Evolutionary conservation across 2,329 filamentous ascomycete genomes (phyloP), one percentile per base, ranked within the genome.

Genomic region (Phaeosphaeriaceae sp.): DNA sequence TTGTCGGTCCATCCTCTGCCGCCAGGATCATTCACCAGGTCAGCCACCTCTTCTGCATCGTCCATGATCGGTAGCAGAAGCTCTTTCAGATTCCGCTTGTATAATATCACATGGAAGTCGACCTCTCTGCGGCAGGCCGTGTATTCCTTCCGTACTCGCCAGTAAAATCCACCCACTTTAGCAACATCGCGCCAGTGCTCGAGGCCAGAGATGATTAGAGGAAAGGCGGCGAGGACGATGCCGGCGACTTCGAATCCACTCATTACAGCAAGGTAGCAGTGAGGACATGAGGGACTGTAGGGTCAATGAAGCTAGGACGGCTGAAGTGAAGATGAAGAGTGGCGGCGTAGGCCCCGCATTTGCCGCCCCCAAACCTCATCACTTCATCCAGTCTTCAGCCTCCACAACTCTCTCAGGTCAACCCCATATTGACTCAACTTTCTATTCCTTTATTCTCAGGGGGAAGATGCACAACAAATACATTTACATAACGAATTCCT

Each of bases 191-290:
- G 62, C 53, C 56, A 69, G 45, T 67, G 58, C 31, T 69, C 66
- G 24, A 69, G 40, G 24, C 56, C 56, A 22, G 51, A 58, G 22
- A 69, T 57, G 54, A 66, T 56, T 11, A 69, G 40, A 5, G 64
- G 60, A 51, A 69, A 67, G 1, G 62, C 27, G 6, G 56, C 64
- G 24, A 69, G 64, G 13, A 67, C 19, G 22, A 64, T 51, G 25
- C 66, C 66, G 19, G 64, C 64, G 2, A 69, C 49, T 53, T 69
- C 66, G 19, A 69, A 40, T 27, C 66, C 66, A 36, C 58, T 64
- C 63, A 66, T 69, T 31, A 13, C 20, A 11, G 13, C 3, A 36
- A 7, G 13, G 6, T 22, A 17, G 20, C 41, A 17, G 20, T 20
- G 15, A 21, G 17, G 15, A 52, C 17, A 41, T 20, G 24, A 13